These are phyloP conservation scores for Epichloe glyceriae DNA, from an alignment of 2,329 filamentous ascomycete species.

Conservation along the genomic window DNA sequence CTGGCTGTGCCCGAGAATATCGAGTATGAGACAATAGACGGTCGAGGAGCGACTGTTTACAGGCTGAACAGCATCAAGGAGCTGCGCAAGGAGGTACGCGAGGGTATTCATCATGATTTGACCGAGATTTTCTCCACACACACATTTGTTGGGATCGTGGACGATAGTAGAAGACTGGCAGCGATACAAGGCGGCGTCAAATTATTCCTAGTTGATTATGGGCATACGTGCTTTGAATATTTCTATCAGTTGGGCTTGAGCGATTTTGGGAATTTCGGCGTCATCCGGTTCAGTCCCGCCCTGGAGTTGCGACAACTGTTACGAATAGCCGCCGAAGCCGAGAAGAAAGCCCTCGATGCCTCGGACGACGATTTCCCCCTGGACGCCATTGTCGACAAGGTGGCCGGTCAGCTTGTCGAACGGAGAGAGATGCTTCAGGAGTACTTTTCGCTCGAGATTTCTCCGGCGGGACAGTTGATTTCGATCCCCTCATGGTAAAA, in stretches of 20 bases:
- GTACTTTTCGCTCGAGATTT: conserved; percentile 82
- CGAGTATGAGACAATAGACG: conserved; percentile 54
- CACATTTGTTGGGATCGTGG: conserved; percentile 88
- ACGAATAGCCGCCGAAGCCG: conserved; percentile 56
- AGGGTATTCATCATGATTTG: conserved; percentile 69
- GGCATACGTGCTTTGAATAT: conserved; percentile 71
- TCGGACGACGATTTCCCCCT: conserved; percentile 50
- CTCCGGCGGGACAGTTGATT: conserved; percentile 60
- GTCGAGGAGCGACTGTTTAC: conserved; percentile 57
- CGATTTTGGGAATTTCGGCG: conserved; percentile 90
- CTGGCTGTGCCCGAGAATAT: conserved; percentile 33
- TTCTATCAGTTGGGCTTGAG: conserved; percentile 93
- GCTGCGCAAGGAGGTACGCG: conserved; percentile 67
- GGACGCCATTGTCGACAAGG: conserved; percentile 49
- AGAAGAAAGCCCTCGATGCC: conserved; percentile 35
- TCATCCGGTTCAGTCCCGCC: conserved; percentile 66
- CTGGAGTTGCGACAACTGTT: conserved; percentile 61
- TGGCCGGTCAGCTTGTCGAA: conserved; percentile 57
- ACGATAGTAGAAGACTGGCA: conserved; percentile 74
- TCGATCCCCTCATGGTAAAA: conserved; percentile 72
- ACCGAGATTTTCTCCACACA: conserved; percentile 79
- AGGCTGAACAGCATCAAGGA: conserved; percentile 75
- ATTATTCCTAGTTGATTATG: conserved; percentile 87
- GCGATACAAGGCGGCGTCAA: conserved; percentile 89
- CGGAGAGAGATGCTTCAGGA: conserved; percentile 78